Percentiles rank a stretch among this genome's conserved stretches.
Evolutionary conservation across 2,329 filamentous ascomycete species (phyloP).

Genomic region (Colletotrichum sp.): DNA sequence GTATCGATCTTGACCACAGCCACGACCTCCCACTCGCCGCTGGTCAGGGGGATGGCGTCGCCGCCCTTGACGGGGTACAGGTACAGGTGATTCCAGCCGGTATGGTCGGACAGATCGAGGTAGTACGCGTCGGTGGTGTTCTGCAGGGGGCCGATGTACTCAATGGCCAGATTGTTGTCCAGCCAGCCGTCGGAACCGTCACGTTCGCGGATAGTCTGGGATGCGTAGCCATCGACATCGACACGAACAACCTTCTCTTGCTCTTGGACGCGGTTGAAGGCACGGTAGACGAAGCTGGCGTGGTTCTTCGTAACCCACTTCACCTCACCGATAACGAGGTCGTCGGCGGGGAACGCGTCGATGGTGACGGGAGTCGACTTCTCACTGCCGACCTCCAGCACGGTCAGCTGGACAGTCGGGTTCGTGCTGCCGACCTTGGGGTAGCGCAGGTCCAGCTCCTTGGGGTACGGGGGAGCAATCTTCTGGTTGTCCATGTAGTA

Average conservation of each 20-base stretch:
- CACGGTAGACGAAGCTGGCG: conserved; percentile 65
- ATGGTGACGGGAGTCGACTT: conserved; percentile 52
- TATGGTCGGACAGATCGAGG: conserved; percentile 69
- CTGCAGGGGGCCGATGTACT: conserved; percentile 55
- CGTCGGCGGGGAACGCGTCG: conserved; percentile 62
- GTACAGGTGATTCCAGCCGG: conserved; percentile 71
- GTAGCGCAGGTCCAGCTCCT: conserved; percentile 67
- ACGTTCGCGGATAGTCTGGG: conserved; percentile 57
- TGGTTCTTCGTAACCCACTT: conserved; percentile 69
- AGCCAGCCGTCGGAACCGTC: conserved; percentile 67
- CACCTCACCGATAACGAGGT: conserved; percentile 71
- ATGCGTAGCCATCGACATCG: conserved; percentile 50
- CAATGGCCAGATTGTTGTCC: conserved; percentile 61
- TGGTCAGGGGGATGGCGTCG: conserved; percentile 61
- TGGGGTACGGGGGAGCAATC: conserved; percentile 65
- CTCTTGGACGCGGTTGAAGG: conserved; percentile 73
- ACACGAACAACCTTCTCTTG: conserved; percentile 66
- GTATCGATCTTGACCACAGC: conserved; percentile 65
- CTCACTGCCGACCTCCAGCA: conserved; percentile 57
- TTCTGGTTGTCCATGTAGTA: conserved; percentile 68
- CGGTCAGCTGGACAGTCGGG: conserved; percentile 65
- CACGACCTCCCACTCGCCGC: conserved; percentile 70
- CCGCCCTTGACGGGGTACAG: conserved; percentile 63
- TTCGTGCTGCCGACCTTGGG: conserved; percentile 73
- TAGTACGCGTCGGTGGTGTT: conserved; percentile 54